A percentile compares a stretch with the other conserved stretches of the same genome.
Conservation (phyloP, 2,329 filamentous ascomycete genomes). For the Phyllosticta ampelicida region DNA sequence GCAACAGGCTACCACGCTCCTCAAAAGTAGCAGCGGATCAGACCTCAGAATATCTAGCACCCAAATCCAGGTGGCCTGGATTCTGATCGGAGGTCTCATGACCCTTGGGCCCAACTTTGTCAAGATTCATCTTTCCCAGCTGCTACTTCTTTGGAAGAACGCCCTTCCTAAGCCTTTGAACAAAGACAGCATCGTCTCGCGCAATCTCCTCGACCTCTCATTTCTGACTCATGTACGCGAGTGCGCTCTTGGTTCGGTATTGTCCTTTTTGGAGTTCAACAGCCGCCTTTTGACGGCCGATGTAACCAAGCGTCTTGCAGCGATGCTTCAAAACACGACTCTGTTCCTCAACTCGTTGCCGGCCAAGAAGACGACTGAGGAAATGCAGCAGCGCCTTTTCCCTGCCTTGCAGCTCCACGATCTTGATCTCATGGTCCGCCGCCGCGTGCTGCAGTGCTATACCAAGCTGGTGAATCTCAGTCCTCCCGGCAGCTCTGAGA, state of each 20-base stretch:
- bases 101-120: slow-evolving; percentile 94
- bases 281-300: slow-evolving; percentile 83
- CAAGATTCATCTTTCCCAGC: slow-evolving; percentile 92
- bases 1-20: slow-evolving; percentile 77
- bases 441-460: slow-evolving; percentile 90
- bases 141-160: slow-evolving; percentile 94
- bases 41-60: slow-evolving; percentile 85
- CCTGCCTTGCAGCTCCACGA: slow-evolving; percentile 83
- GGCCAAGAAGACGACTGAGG: slow-evolving; percentile 72
- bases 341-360: slow-evolving; percentile 80
- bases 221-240: slow-evolving; percentile 92
- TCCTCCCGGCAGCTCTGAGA: slow-evolving; percentile 72
- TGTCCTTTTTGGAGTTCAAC: slow-evolving; percentile 90
- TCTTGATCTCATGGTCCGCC: slow-evolving; percentile 83
- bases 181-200: slow-evolving; percentile 77
- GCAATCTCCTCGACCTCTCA: slow-evolving; percentile 77
- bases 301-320: slow-evolving; percentile 82
- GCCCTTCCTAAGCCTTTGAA: slow-evolving; percentile 88
- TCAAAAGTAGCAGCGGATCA: slow-evolving; percentile 86
- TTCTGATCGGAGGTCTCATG: slow-evolving; percentile 92
- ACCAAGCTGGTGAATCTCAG: slow-evolving; percentile 82
- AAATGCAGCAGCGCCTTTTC: slow-evolving; percentile 71
- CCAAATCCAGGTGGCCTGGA: slow-evolving; percentile 97
- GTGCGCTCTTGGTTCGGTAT: slow-evolving; percentile 81
- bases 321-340: slow-evolving; percentile 91